A percentile compares a stretch with the other conserved stretches of the same genome.
phyloP scores from a whole-genome alignment of 768 basidiomycete species.

The Mycena leptocephala region DNA sequence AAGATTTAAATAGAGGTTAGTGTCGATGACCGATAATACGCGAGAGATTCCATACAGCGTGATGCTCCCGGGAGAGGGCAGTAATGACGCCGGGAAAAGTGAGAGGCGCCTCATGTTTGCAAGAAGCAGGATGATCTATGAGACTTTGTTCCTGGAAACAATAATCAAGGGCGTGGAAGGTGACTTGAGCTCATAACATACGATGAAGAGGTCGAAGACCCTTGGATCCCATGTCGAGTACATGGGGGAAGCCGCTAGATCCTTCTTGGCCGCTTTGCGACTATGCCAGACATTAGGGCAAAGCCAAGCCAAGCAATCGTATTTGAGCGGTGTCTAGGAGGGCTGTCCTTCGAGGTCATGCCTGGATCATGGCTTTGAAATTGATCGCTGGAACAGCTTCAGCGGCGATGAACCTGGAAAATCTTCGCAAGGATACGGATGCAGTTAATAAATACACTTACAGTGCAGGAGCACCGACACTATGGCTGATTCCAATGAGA shows the following conservation, averaged over 20 bases:
- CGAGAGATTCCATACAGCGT: slow-evolving; percentile 11
- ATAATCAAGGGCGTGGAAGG: not conserved
- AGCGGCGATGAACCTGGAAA: slow-evolving; percentile 13
- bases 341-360: slow-evolving; percentile 7
- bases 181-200: not conserved
- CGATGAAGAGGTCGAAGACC: slow-evolving; percentile 13
- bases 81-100: slow-evolving; percentile 10
- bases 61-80: slow-evolving; percentile 8
- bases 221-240: slow-evolving; percentile 7
- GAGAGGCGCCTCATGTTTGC: not conserved
- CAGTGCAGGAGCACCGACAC: slow-evolving; percentile 3
- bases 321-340: slow-evolving; percentile 1
- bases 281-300: slow-evolving; percentile 10
- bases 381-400: not conserved
- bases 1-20: no score
- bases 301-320: slow-evolving; percentile 14
- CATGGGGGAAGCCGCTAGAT: not conserved
- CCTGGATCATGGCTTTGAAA: slow-evolving; percentile 23
- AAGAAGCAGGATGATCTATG: slow-evolving; percentile 11
- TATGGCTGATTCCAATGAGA: slow-evolving; percentile 14
- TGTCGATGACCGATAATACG: no score
- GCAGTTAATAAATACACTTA: no score
- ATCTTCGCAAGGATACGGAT: no score
- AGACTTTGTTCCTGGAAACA: not conserved
- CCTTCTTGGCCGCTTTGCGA: slow-evolving; percentile 13